Conservation (phyloP, 805 yeast species). For the Kluyveromyces lactis region DNA sequence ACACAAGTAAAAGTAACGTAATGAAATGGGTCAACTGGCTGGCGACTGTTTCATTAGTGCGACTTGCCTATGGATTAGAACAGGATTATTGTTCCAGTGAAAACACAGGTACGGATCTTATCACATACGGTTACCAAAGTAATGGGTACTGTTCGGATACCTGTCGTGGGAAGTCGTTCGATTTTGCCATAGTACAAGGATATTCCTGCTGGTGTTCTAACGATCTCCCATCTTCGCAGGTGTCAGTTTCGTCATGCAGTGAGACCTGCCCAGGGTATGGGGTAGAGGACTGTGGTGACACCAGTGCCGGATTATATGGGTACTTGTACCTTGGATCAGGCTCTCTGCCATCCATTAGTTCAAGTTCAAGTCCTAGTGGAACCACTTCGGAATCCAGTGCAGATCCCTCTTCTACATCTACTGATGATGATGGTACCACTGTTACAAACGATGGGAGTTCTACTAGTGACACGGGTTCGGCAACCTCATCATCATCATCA, state of each 20-base stretch:
- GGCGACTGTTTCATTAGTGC: background rate
- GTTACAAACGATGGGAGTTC: too few species aligned
- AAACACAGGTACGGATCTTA: slow-evolving; percentile 9
- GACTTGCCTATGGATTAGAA: slow-evolving; percentile 25
- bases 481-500: background rate
- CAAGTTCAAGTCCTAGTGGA: slow-evolving; percentile 1
- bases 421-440: slow-evolving; percentile 7
- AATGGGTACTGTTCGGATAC: slow-evolving; percentile 17
- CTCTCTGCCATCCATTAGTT: background rate
- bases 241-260: slow-evolving; percentile 14
- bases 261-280: slow-evolving; percentile 22
- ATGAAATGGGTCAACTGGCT: too few species aligned
- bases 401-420: slow-evolving; percentile 9
- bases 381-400: background rate
- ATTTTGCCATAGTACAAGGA: slow-evolving; percentile 21
- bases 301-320: slow-evolving; percentile 14
- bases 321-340: slow-evolving; percentile 2
- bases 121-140: slow-evolving; percentile 12
- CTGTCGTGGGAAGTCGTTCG: slow-evolving; percentile 13
- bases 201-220: slow-evolving; percentile 24
- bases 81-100: slow-evolving; percentile 9
- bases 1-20: too few species aligned
- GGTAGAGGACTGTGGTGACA: slow-evolving; percentile 20
- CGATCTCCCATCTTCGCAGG: slow-evolving; percentile 10
- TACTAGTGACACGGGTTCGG: too few species aligned